A percentile compares a stretch with the other conserved stretches of the same genome.
Conservation (phyloP, 2,329 filamentous ascomycete genomes). For the Ophiostoma perfectum region DNA sequence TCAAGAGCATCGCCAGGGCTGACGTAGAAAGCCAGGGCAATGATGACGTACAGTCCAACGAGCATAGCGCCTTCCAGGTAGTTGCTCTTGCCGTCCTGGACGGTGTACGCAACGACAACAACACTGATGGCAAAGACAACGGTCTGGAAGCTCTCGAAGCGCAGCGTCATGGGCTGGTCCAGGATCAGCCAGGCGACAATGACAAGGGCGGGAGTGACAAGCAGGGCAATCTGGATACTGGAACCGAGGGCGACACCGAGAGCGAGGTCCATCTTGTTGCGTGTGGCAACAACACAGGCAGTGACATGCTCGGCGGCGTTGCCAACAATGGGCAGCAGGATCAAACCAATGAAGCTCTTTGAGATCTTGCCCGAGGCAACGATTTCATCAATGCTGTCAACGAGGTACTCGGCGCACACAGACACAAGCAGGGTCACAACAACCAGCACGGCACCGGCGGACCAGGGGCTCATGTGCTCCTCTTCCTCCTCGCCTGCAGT, state of each 20-base stretch:
- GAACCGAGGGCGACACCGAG: conserved; percentile 79
- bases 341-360: conserved; percentile 72
- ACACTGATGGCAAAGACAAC: conserved; percentile 72
- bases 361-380: conserved; percentile 55
- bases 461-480: conserved; percentile 55
- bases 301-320: conserved; percentile 80
- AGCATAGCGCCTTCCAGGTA: conserved; percentile 76
- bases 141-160: conserved; percentile 76
- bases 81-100: conserved; percentile 78
- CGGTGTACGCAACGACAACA: conserved; percentile 68
- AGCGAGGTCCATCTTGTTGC: conserved; percentile 70
- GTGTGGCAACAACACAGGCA: conserved; percentile 69
- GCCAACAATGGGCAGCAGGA: conserved; percentile 75
- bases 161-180: conserved; percentile 65
- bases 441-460: conserved; percentile 62
- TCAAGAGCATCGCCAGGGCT: conserved; percentile 48
- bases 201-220: conserved; percentile 75
- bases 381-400: conserved; percentile 65
- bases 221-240: conserved; percentile 75
- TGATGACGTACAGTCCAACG: conserved; percentile 52
- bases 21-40: conserved; percentile 56
- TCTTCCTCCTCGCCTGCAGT: conserved; percentile 40
- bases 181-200: conserved; percentile 74
- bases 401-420: conserved; percentile 74
- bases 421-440: conserved; percentile 67